Base-by-base conservation (phyloP, 225 moss, liverwort and hornwort genomes). In the Polytrichum formosum region DNA sequence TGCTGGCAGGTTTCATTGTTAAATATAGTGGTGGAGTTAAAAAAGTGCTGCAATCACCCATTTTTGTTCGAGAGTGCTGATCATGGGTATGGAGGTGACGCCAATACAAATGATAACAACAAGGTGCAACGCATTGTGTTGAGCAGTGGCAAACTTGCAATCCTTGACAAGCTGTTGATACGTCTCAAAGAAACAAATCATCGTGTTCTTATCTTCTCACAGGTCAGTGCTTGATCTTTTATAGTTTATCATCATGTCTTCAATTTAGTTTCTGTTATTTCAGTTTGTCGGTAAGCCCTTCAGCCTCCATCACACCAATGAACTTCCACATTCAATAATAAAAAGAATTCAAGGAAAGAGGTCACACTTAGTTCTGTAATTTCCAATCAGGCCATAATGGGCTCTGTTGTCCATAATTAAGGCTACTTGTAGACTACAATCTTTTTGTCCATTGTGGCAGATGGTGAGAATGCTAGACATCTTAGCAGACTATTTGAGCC, bases 381-480 rank as follows among this genome's bases (percentile, higher is more conserved):
- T 7, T 31, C 16, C 3, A 46, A 46, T 46, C 16, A 46, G 16
- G 13, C 46, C 13, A 16, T 16, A 46, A 46, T 46, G 13, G 4
- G 46, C 46, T 46, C 0, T 46, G 16, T 35, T 46, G 46, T 46
- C 4, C 46, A 16, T 46, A 16, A 46, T 16, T 46, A 16, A 46
- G 46, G 46, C 46, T 46, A 13, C 13, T 46, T 28, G 20, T 26
- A 35, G 7, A 28, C 13, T 21, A 28, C 6, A 66, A 6, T 28
- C 5, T n/a, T 66, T 6, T 28, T 28, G 7, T 66, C 16, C 28
- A 28, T 28, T 82, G 67, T 82, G 66, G 56, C 90, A 98, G 98
- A 98, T 98, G 98, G 98, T 98, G 31, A 91, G 84, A 81, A 98
- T 98, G 98, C 76, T 98, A 69, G 98, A 98, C 78, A 98, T 98